Base-by-base conservation (phyloP, 345 rosid genomes). In the thale cress (Arabidopsis thaliana) region DNA sequence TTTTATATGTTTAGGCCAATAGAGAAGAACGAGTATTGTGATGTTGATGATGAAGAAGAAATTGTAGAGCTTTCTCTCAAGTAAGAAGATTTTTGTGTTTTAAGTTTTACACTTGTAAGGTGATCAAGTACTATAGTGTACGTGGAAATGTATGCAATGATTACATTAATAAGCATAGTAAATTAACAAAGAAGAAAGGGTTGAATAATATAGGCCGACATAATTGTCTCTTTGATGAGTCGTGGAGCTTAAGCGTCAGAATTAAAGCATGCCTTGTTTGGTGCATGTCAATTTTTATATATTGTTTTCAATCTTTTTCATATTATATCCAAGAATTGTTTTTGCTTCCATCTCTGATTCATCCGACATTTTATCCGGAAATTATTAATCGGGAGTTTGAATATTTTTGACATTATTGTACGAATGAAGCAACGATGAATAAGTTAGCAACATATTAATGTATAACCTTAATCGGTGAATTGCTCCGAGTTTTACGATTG, bases 1-100 rank as follows among this genome's bases (percentile, higher is more conserved):
- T 93, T 91, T 62, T 84, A 83, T 70, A 87, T 90, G 91, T 93
- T 93, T 46, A 86, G 89, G 87, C 97, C 97, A 0, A 75, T 81
- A 61, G 92, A 85, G 85, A 91, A 61, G 84, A 93, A 91, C 32
- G 92, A 83, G 76, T 87, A 85, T 79, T 83, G 86, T 79, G 83
- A 63, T 75, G 73, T 87, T 64, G 93, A 87, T 25, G 93, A 82
- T 33, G 93, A 87, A 78, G 92, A 83, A 72, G 93, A 87, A 78
- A 88, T 88, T 56, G 82, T 88, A 0, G 90, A 55, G 41, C 4
- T n/a, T 48, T 42, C 16, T 49, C 8, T 59, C 7, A 38, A 59
- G 28, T 14, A 24, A 71, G 30, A 25, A 40, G 67, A 59, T 30
- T 85, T 86, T 55, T 55, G 30, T 55, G 24, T 70, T 16, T 16